phyloP scores from a whole-genome alignment of 1,139 yeast genomes.

The Taphrina flavorubra region DNA sequence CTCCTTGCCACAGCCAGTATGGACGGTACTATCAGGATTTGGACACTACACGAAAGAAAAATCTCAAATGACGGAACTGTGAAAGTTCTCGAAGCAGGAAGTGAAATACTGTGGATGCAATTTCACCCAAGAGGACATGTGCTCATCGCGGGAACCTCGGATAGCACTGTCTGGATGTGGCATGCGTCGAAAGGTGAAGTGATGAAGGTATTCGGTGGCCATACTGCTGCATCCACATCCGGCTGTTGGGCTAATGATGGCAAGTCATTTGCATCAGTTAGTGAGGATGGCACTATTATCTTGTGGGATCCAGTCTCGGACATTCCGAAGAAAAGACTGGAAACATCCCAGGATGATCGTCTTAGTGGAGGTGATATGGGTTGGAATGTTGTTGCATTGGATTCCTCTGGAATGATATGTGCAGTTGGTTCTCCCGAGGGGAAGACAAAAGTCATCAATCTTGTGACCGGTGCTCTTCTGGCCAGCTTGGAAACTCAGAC shows the following conservation, averaged over 20 bases:
- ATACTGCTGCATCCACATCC: slow-evolving; percentile 62
- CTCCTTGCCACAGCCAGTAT: slow-evolving; percentile 88
- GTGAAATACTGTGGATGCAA: slow-evolving; percentile 77
- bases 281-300: slow-evolving; percentile 87
- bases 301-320: slow-evolving; percentile 90
- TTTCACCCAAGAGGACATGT: slow-evolving; percentile 74
- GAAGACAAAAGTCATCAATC: slow-evolving; percentile 72
- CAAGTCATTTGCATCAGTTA: slow-evolving; percentile 63
- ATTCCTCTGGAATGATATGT: slow-evolving; percentile 50
- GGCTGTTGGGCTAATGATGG: slow-evolving; percentile 50
- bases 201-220: slow-evolving; percentile 74
- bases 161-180: slow-evolving; percentile 95
- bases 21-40: slow-evolving; percentile 83
- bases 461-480: slow-evolving; percentile 72
- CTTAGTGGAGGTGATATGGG: slow-evolving; percentile 85
- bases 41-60: slow-evolving; percentile 53
- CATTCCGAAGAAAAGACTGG: slow-evolving; percentile 19
- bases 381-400: slow-evolving; percentile 42
- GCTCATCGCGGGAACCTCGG: slow-evolving; percentile 92
- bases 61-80: slow-evolving; percentile 64
- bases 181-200: slow-evolving; percentile 58
- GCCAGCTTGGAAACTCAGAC: slow-evolving; percentile 57
- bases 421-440: slow-evolving; percentile 91
- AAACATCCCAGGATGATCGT: slow-evolving; percentile 52
- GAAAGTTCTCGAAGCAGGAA: slow-evolving; percentile 81